Evolutionary conservation across 805 yeast species (phyloP).

Genomic region (Ogataea pini): DNA sequence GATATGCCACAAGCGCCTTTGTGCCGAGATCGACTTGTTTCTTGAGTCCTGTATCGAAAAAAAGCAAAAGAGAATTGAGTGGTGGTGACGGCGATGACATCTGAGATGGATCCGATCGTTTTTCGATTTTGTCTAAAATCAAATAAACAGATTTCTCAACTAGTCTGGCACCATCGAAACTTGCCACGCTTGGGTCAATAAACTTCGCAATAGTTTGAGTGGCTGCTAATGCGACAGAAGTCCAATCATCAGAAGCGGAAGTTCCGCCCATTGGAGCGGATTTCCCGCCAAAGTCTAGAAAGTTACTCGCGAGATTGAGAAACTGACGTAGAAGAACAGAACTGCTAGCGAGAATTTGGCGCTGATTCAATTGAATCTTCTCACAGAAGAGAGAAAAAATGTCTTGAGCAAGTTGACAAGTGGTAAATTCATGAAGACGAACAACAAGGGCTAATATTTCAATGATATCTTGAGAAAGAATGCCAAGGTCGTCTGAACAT

Average conservation of each 20-base stretch:
- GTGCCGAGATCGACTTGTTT: slow-evolving; percentile 62
- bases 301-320: slow-evolving; percentile 28
- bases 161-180: slow-evolving; percentile 18
- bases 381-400: slow-evolving; percentile 35
- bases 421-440: slow-evolving; percentile 57
- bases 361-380: slow-evolving; percentile 29
- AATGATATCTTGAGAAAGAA: slow-evolving; percentile 71
- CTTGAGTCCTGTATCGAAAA: slow-evolving; percentile 64
- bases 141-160: slow-evolving; percentile 39
- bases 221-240: slow-evolving; percentile 41
- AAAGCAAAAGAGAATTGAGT: slow-evolving; percentile 49
- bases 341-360: slow-evolving; percentile 46
- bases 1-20: slow-evolving; percentile 48
- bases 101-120: slow-evolving; percentile 20
- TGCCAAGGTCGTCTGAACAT: slow-evolving; percentile 82
- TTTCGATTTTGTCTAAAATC: slow-evolving; percentile 38
- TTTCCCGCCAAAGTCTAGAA: slow-evolving; percentile 27
- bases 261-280: not conserved
- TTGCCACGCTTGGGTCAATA: slow-evolving; percentile 25
- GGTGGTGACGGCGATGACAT: slow-evolving; percentile 14
- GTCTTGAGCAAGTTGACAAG: slow-evolving; percentile 48
- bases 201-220: slow-evolving; percentile 39
- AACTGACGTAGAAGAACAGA: slow-evolving; percentile 43
- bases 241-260: slow-evolving; percentile 42
- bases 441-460: slow-evolving; percentile 56